These are phyloP conservation scores for Lactarius hengduanensis DNA, from an alignment of 768 basidiomycete species.

Conservation along the genomic window DNA sequence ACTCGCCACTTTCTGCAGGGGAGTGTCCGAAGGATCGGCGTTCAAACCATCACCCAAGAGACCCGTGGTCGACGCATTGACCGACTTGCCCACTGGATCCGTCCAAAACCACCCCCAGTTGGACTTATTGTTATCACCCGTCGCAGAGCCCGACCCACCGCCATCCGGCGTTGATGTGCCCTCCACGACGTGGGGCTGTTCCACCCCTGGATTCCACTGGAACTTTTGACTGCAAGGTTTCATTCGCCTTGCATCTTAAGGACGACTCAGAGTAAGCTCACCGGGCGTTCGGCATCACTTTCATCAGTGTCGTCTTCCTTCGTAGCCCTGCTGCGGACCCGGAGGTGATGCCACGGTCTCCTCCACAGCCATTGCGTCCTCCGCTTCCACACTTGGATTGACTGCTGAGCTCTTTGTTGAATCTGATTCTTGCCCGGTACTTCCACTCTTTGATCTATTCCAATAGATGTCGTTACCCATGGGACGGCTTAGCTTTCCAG, in stretches of 20 bases:
- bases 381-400: background rate
- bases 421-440: background rate
- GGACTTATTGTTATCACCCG: no score
- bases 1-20: background rate
- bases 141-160: background rate
- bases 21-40: background rate
- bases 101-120: no score
- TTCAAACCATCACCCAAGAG: background rate
- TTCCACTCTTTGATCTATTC: no score
- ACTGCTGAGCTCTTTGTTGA: background rate
- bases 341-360: background rate
- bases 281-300: background rate
- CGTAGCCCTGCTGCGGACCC: background rate
- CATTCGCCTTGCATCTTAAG: background rate
- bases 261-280: background rate
- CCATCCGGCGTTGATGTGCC: no score
- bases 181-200: background rate
- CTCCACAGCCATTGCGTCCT: background rate
- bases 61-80: slow-evolving; percentile 14
- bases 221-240: background rate
- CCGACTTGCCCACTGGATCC: background rate
- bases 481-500: background rate
- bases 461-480: background rate
- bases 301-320: background rate
- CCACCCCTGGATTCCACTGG: background rate